Evolutionary conservation across 2,329 filamentous ascomycete species (phyloP).

Genomic region (Arthrobotrys sphaeroides): DNA sequence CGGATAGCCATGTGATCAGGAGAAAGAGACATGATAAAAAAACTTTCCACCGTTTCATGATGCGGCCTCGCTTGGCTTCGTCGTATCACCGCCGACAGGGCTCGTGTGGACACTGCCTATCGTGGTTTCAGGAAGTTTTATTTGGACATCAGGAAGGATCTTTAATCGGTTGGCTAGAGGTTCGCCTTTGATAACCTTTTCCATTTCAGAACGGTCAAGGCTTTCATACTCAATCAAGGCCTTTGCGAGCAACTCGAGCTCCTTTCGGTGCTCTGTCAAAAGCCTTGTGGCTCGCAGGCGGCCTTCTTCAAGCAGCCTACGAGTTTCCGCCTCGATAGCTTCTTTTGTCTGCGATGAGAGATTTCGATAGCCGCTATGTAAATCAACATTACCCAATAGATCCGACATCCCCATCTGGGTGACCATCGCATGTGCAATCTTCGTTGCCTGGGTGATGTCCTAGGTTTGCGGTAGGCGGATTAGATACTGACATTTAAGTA

Average conservation of each 20-base stretch:
- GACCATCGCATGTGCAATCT: constrained; percentile 85
- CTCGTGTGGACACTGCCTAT: constrained; percentile 17
- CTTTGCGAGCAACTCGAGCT: constrained; percentile 86
- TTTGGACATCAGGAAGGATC: constrained; percentile 68
- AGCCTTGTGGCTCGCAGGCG: constrained; percentile 77
- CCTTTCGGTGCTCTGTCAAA: constrained; percentile 77
- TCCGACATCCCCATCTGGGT: constrained; percentile 89
- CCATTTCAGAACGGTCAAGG: constrained; percentile 85
- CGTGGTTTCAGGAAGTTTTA: constrained; percentile 72
- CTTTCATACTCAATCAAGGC: constrained; percentile 96
- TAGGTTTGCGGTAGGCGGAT: constrained; percentile 59
- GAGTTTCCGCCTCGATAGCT: constrained; percentile 87
- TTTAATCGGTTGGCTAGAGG: constrained; percentile 76
- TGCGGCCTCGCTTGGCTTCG: constrained; percentile 31
- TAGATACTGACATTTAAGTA: background rate
- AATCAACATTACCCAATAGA: constrained; percentile 87
- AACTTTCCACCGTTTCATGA: background rate
- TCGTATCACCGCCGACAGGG: constrained; percentile 14
- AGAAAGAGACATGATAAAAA: background rate
- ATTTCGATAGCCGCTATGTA: constrained; percentile 79
- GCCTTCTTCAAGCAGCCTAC: constrained; percentile 82
- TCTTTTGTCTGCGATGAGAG: constrained; percentile 87
- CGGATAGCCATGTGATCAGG: background rate
- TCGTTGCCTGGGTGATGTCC: constrained; percentile 86
- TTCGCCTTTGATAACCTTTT: constrained; percentile 87